These are phyloP conservation scores for Sporothrix globosa DNA, from an alignment of 2,329 filamentous ascomycete genomes.

Conservation along the genomic window DNA sequence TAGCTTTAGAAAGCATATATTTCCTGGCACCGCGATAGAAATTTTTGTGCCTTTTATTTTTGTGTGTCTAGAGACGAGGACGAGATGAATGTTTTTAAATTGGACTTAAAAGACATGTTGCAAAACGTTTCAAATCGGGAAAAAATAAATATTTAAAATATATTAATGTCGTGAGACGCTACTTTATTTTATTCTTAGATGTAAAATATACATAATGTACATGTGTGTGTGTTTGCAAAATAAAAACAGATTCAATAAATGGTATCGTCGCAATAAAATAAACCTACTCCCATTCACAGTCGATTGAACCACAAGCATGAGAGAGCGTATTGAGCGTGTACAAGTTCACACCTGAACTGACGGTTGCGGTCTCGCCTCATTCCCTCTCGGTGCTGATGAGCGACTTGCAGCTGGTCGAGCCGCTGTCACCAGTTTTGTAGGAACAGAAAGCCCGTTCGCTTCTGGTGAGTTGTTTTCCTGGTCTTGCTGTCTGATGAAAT, in stretches of 20 bases:
- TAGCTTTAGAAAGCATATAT: neutral
- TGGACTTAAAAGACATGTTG: neutral
- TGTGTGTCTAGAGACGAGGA: too few relatives aligned
- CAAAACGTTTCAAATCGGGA: neutral
- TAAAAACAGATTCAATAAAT: neutral
- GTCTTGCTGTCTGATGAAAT: neutral
- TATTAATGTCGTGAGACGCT: neutral
- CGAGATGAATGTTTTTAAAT: neutral
- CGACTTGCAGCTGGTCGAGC: neutral
- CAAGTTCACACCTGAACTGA: neutral
- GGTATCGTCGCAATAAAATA: slow-evolving; percentile 7
- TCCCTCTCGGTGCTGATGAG: neutral
- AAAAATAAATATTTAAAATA: neutral
- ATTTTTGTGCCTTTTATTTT: too few relatives aligned
- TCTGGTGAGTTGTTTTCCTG: neutral
- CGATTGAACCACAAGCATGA: neutral
- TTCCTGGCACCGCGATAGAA: neutral
- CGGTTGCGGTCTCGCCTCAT: too few relatives aligned
- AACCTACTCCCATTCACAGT: too few relatives aligned
- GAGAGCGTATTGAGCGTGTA: neutral
- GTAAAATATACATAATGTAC: neutral
- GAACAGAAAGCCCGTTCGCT: neutral
- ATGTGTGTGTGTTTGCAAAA: neutral
- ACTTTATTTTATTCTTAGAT: neutral
- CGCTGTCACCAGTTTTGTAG: neutral